Conservation (phyloP, 306 rosid species). For the Elaeagnus macrophylla region DNA sequence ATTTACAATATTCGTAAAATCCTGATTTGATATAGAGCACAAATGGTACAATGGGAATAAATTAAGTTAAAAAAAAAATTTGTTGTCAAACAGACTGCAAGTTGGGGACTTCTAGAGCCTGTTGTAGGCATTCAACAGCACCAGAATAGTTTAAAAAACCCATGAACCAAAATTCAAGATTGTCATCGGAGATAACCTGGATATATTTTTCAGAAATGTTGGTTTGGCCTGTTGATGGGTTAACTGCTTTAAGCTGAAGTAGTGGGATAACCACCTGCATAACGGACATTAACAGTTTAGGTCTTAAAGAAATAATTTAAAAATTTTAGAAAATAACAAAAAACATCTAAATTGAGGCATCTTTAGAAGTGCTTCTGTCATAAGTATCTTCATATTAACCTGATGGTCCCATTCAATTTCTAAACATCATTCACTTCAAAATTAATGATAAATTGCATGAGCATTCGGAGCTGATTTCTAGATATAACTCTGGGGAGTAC, state of each 20-base stretch:
- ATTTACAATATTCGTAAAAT: too few species aligned
- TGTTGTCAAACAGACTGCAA: constrained; percentile 29
- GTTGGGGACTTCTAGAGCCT: constrained; percentile 37
- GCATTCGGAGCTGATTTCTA: too few species aligned
- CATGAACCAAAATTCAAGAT: constrained; percentile 96
- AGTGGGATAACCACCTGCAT: constrained; percentile 70
- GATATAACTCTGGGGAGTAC: too few species aligned
- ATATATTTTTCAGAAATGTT: constrained; percentile 69
- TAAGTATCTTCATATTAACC: too few species aligned
- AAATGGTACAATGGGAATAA: not conserved
- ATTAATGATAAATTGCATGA: too few species aligned
- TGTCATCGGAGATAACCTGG: constrained; percentile 66
- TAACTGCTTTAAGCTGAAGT: constrained; percentile 70
- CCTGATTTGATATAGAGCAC: too few species aligned
- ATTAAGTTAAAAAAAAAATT: constrained; percentile 14
- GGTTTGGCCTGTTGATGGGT: constrained; percentile 60
- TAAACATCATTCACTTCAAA: too few species aligned
- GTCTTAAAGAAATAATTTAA: too few species aligned
- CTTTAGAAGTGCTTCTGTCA: too few species aligned
- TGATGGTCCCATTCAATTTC: too few species aligned
- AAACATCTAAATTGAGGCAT: too few species aligned
- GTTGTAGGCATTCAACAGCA: constrained; percentile 49
- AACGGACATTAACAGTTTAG: not conserved
- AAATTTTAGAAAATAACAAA: too few species aligned
- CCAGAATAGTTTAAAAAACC: constrained; percentile 70